Evolutionary conservation across 306 rosid genomes (phyloP).

Genomic region (Cyclanthera cordifolia): DNA sequence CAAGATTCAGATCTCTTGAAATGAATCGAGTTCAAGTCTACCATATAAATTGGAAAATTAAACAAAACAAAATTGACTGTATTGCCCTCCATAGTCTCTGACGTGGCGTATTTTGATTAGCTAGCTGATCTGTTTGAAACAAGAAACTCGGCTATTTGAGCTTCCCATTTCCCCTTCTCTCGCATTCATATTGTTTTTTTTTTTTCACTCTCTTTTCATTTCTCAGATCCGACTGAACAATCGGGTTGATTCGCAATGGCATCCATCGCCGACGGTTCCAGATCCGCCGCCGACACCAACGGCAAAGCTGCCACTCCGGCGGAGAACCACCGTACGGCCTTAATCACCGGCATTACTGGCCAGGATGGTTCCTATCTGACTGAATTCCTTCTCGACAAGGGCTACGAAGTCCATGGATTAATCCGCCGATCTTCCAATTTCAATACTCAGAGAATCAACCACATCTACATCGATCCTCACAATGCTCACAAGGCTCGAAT

Average conservation of each 20-base stretch:
- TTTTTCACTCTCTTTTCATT: background rate
- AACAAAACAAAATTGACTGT: too few relatives aligned
- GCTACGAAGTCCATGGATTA: slow-evolving; percentile 84
- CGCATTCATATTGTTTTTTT: background rate
- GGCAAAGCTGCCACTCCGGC: slow-evolving; percentile 20
- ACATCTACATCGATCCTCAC: slow-evolving; percentile 98
- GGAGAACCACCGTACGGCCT: slow-evolving; percentile 42
- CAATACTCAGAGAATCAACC: slow-evolving; percentile 93
- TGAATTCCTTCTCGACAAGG: slow-evolving; percentile 71
- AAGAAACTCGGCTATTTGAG: background rate
- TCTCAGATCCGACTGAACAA: slow-evolving; percentile 11
- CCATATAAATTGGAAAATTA: too few relatives aligned
- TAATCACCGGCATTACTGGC: slow-evolving; percentile 90
- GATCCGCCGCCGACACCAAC: slow-evolving; percentile 37
- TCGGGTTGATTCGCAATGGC: slow-evolving; percentile 36
- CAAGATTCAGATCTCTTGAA: too few relatives aligned
- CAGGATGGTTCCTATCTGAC: slow-evolving; percentile 97
- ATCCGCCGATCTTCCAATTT: slow-evolving; percentile 94
- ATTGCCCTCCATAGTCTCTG: background rate
- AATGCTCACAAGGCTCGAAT: slow-evolving; percentile 85
- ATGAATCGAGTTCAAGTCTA: too few relatives aligned
- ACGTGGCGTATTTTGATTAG: background rate
- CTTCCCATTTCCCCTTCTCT: background rate
- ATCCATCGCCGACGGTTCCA: slow-evolving; percentile 24
- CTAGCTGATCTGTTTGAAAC: background rate